Percentiles rank a stretch among this genome's conserved stretches.
phyloP scores from a whole-genome alignment of 2,329 filamentous ascomycete genomes.

The Ophiognomonia clavigignenti-juglandacearum region DNA sequence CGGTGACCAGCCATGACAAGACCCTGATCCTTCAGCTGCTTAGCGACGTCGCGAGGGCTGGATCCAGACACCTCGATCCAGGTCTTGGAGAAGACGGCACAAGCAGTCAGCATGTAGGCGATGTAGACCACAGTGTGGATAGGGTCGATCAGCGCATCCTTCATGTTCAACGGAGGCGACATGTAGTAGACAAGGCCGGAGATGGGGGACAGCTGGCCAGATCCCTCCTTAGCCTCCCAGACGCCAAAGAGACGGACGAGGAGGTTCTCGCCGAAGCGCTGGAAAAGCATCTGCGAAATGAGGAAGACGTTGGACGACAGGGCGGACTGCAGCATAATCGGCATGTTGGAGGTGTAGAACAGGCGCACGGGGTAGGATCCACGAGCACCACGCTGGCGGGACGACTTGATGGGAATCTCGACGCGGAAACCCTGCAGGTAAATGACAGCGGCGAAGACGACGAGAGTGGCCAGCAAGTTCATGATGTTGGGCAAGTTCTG shows the following conservation, averaged over 20 bases:
- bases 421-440: slow-evolving; percentile 99
- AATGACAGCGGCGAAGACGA: slow-evolving; percentile 96
- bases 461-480: slow-evolving; percentile 90
- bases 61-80: slow-evolving; percentile 99
- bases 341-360: slow-evolving; percentile 99
- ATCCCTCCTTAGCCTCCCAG: slow-evolving; percentile 96
- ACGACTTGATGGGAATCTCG: slow-evolving; percentile 99
- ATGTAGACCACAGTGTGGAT: slow-evolving; percentile 96
- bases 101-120: slow-evolving; percentile 95
- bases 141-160: slow-evolving; percentile 91
- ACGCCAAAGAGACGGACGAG: slow-evolving; percentile 95
- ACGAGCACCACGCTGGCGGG: slow-evolving; percentile 96
- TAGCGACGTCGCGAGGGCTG: slow-evolving; percentile 94
- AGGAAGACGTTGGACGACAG: slow-evolving; percentile 99
- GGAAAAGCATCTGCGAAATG: slow-evolving; percentile 99
- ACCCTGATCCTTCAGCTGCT: slow-evolving; percentile 99
- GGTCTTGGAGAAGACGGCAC: slow-evolving; percentile 95
- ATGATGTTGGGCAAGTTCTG: slow-evolving; percentile 99
- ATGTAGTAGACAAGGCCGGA: slow-evolving; percentile 99
- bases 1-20: slow-evolving; percentile 99
- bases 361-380: slow-evolving; percentile 97
- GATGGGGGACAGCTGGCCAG: slow-evolving; percentile 87
- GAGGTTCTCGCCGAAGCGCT: slow-evolving; percentile 97
- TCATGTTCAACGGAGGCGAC: slow-evolving; percentile 97
- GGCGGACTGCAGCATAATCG: slow-evolving; percentile 99